Evolutionary conservation across 352 stramenopile species (phyloP), one percentile per base, ranked within the genome.

Genomic region (Phytophthora brassicae): DNA sequence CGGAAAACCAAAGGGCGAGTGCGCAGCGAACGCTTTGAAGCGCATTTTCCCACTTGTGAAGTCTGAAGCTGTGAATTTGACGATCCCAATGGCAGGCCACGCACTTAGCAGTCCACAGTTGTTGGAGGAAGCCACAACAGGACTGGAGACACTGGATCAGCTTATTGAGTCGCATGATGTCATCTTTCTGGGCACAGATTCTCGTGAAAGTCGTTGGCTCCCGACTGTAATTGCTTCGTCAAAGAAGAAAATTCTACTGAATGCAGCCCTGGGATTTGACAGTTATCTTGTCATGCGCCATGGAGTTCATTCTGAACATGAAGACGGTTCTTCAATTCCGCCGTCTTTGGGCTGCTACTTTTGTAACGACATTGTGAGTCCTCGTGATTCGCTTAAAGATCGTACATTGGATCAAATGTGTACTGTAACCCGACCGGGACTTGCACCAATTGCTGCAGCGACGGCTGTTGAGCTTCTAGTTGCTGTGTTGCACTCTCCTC

Each of bases 321-420:
- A 66, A 12, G 49, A 57, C 3, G 46, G 49, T 0, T 51, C 61
- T 3, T 24, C 20, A 23, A 63, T 47, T 3, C 60, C 59, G 1
- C 24, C 56, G 33, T 72, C 66, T 3, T 73, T 99, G 4, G 97
- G 97, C 4, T 99, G 97, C 68, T 99, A 99, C 74, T 99, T 99
- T 72, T 99, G 98, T 77, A 99, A 97, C 56, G 97, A 99, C 74
- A 91, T 99, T 23, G 96, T 99, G 17, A 98, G 97, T 55, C 97
- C 98, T 4, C 91, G 95, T 23, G 98, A 99, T 70, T 99, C 96
- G 22, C 86, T 96, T 20, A 95, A 91, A 20, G 97, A 99, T 68
- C 90, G 97, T 11, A 99, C 97, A 7, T 56, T 99, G 11, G 98
- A 99, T 72, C 97, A 99, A 83, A 98, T 99, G 88, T 99, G 98